These are phyloP conservation scores for Teunomyces tritomae DNA, from an alignment of 805 yeast genomes.

Conservation along the genomic window DNA sequence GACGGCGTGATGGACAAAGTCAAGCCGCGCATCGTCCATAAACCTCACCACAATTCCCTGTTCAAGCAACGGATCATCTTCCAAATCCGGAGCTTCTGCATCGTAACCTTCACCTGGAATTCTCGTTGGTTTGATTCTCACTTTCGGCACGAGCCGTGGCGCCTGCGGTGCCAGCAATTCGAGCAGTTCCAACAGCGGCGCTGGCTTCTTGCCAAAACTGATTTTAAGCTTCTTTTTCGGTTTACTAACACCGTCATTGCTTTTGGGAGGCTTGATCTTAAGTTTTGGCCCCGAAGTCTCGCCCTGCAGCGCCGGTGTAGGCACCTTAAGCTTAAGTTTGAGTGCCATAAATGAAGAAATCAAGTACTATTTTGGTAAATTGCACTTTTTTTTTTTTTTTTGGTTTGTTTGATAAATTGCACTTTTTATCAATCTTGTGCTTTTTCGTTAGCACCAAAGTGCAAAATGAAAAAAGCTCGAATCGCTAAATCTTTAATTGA, in stretches of 20 bases:
- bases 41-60: slow-evolving; percentile 81
- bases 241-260: slow-evolving; percentile 4
- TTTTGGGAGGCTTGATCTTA: slow-evolving; percentile 20
- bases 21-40: slow-evolving; percentile 65
- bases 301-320: slow-evolving; percentile 3
- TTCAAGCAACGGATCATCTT: slow-evolving; percentile 90
- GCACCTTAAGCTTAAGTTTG: slow-evolving; percentile 15
- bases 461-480: no score
- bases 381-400: no score
- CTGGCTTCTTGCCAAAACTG: slow-evolving; percentile 14
- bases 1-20: slow-evolving; percentile 69
- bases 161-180: slow-evolving; percentile 21
- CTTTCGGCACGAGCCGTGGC: slow-evolving; percentile 25
- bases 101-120: slow-evolving; percentile 95
- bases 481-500: no score
- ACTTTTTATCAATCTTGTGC: no score
- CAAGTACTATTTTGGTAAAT: not conserved
- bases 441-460: no score
- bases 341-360: slow-evolving; percentile 11
- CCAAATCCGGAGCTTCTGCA: slow-evolving; percentile 93
- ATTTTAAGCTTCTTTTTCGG: slow-evolving; percentile 25
- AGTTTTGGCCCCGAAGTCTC: slow-evolving; percentile 12
- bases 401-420: no score
- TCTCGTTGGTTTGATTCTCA: slow-evolving; percentile 55
- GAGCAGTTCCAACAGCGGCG: not conserved